Percentiles rank a stretch among this genome's conserved stretches.
Conservation (phyloP, 2,329 filamentous ascomycete genomes). For the Phialophora expanda region DNA sequence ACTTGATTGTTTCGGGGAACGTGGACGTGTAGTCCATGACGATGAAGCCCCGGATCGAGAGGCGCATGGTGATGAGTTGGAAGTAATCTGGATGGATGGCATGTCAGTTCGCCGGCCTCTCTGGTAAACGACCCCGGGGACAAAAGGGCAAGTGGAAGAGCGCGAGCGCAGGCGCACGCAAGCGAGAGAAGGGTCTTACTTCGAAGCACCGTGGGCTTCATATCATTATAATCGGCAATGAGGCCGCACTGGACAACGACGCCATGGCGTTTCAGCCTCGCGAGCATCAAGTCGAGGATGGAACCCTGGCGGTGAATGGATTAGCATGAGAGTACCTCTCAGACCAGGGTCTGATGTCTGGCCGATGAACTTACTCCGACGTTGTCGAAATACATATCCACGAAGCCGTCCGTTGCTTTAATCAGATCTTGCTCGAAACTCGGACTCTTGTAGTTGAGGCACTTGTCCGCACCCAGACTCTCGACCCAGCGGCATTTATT, state of each 20-base stretch:
- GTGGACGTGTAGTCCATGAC: constrained; percentile 64
- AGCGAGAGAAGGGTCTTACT: constrained; percentile 23
- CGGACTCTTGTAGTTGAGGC: constrained; percentile 70
- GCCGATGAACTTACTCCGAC: constrained; percentile 34
- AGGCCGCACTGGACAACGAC: constrained; percentile 64
- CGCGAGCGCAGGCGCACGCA: background rate
- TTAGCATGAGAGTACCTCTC: background rate
- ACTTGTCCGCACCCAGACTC: constrained; percentile 68
- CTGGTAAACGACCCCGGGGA: background rate
- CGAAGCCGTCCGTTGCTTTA: constrained; percentile 43
- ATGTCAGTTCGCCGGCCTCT: background rate
- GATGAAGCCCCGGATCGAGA: constrained; percentile 39
- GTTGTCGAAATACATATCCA: constrained; percentile 76
- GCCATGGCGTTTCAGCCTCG: constrained; percentile 27
- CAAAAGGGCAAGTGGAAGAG: background rate
- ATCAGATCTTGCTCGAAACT: constrained; percentile 57
- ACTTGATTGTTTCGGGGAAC: constrained; percentile 63
- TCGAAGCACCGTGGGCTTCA: constrained; percentile 32
- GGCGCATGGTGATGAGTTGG: constrained; percentile 54
- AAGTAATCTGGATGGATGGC: constrained; percentile 48
- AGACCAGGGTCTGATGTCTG: background rate
- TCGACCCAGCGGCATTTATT: constrained; percentile 72
- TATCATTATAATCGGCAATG: constrained; percentile 49
- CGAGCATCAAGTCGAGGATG: constrained; percentile 38
- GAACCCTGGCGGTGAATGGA: constrained; percentile 18